These are phyloP conservation scores for Cladophialophora chaetospira DNA, from an alignment of 2,329 filamentous ascomycete species.

Conservation along the genomic window DNA sequence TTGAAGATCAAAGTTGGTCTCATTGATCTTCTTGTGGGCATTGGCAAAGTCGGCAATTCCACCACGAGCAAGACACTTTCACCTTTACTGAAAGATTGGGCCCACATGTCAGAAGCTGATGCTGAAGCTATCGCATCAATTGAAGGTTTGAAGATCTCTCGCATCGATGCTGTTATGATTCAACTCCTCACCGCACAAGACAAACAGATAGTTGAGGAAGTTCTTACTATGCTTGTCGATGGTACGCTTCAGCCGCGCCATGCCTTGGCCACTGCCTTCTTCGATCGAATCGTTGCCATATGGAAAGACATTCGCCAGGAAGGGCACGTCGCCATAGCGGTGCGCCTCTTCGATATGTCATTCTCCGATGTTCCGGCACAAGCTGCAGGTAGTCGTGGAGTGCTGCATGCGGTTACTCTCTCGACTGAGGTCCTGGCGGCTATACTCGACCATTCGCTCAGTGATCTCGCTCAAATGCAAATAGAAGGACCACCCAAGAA, in stretches of 20 bases:
- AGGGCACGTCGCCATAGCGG: slow-evolving; percentile 40
- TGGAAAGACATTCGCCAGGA: slow-evolving; percentile 60
- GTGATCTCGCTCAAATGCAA: slow-evolving; percentile 67
- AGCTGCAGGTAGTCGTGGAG: slow-evolving; percentile 24
- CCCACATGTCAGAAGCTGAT: slow-evolving; percentile 55
- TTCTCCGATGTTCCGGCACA: slow-evolving; percentile 37
- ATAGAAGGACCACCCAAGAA: slow-evolving; percentile 74
- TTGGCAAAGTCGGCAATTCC: slow-evolving; percentile 71
- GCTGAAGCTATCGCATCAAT: slow-evolving; percentile 53
- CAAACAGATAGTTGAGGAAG: slow-evolving; percentile 57
- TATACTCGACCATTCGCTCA: slow-evolving; percentile 72
- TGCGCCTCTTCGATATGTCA: slow-evolving; percentile 46
- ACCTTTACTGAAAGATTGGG: slow-evolving; percentile 73
- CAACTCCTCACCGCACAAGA: slow-evolving; percentile 58
- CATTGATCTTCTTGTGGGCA: slow-evolving; percentile 69
- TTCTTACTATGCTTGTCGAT: slow-evolving; percentile 55
- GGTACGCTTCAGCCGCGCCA: slow-evolving; percentile 44
- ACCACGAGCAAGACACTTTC: slow-evolving; percentile 74
- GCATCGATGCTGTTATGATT: slow-evolving; percentile 57
- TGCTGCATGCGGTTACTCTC: slow-evolving; percentile 25
- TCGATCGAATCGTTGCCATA: slow-evolving; percentile 68
- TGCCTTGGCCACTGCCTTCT: slow-evolving; percentile 65
- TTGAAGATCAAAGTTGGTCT: slow-evolving; percentile 70
- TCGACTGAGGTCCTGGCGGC: slow-evolving; percentile 57
- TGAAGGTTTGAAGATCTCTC: slow-evolving; percentile 51